Base-by-base conservation (phyloP, 139 green algal genomes). In the Auxenochlorella protothecoides region DNA sequence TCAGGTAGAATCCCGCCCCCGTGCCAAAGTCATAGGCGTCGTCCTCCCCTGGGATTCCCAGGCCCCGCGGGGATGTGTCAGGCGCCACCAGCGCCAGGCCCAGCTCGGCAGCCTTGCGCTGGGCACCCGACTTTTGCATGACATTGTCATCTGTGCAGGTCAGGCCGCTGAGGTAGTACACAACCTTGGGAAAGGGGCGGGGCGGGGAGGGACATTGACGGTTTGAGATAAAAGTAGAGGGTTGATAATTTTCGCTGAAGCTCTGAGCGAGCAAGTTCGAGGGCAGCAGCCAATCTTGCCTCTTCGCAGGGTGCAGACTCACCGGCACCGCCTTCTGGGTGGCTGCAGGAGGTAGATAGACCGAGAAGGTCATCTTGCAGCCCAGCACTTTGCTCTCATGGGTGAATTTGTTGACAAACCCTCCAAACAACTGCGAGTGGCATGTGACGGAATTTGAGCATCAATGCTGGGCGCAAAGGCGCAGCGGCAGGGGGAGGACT, bases 131-230 rank as follows among this genome's bases (percentile, higher is more conserved):
- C 80, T 98, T 98, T 44, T 89, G 76, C 15, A 89, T 92, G 72
- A 95, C 88, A 74, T 97, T 97, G 51, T 97, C 87, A 63, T 97
- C 92, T 0, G 83, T 96, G 85, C 93, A 98, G 3, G 94, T 98
- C 3, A 98, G 87, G 3, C 94, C 94, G 5, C 71, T 87, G 2
- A 98, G 86, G 72, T 86, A 98, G 74, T 91, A 94, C 6, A 97
- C 63, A 27, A 97, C 82, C 63, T 90, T 91, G 67, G 5, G 68
- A 52, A 51, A 44, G 63, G n/a, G 12, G 27, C 57, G 44, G 13
- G 3, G 44, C 27, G 27, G 27, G 27, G 27, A 44, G 27, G 27
- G 27, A 44, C 27, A 0, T 44, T 44, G 27, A 44, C 27, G 27
- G 1, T 44, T 44, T 44, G 27, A 44, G 27, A 44, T 44, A 44